These are phyloP conservation scores for Zygosaccharomyces rouxii DNA, from an alignment of 805 yeast genomes.

Conservation along the genomic window DNA sequence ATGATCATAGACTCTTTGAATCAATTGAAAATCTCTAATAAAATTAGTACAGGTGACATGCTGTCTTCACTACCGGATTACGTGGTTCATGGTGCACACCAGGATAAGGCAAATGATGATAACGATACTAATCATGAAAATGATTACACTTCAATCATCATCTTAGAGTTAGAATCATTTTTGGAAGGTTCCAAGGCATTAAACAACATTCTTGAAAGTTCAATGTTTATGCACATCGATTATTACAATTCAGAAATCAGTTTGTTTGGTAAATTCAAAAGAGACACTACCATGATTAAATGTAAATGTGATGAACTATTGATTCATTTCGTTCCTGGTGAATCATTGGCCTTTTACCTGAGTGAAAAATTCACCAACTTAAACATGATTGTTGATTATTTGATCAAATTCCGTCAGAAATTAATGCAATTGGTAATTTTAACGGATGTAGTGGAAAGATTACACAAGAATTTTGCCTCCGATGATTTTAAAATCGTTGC, in stretches of 20 bases:
- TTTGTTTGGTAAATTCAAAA: slow-evolving; percentile 32
- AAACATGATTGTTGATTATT: slow-evolving; percentile 25
- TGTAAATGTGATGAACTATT: slow-evolving; percentile 29
- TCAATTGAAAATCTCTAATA: slow-evolving; percentile 30
- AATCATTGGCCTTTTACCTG: slow-evolving; percentile 29
- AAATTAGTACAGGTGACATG: slow-evolving; percentile 21
- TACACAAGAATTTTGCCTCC: slow-evolving; percentile 33
- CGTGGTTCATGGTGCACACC: slow-evolving; percentile 11
- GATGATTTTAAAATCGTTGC: slow-evolving; percentile 32
- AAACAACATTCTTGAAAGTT: slow-evolving; percentile 27
- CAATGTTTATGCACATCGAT: slow-evolving; percentile 33
- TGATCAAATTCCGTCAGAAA: slow-evolving; percentile 30
- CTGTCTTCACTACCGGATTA: slow-evolving; percentile 24
- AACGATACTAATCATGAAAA: neutral
- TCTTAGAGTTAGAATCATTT: slow-evolving; percentile 31
- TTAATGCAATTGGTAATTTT: slow-evolving; percentile 33
- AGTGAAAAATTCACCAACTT: slow-evolving; percentile 26
- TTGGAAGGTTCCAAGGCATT: slow-evolving; percentile 30
- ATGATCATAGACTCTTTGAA: slow-evolving; percentile 36
- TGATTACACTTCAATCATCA: slow-evolving; percentile 26
- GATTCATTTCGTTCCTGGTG: slow-evolving; percentile 28
- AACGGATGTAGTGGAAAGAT: slow-evolving; percentile 34
- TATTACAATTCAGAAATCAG: slow-evolving; percentile 29
- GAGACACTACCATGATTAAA: slow-evolving; percentile 30
- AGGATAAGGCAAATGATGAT: neutral